Evolutionary conservation across 2,329 filamentous ascomycete genomes (phyloP), one percentile per base, ranked within the genome.

Genomic region (Xylariaceae sp.): DNA sequence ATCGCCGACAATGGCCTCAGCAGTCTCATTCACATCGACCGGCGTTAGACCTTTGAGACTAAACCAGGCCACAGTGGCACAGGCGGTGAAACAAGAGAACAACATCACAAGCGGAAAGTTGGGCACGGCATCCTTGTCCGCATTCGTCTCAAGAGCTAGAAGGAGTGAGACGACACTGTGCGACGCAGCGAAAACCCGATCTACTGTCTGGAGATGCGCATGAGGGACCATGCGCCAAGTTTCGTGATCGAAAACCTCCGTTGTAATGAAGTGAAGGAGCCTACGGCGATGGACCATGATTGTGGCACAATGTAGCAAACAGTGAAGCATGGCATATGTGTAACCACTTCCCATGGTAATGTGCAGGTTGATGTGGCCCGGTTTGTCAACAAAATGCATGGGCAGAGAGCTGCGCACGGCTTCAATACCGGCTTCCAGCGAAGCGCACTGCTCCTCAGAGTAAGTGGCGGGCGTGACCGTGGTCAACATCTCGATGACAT

Each of bases 291-390:
- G 83, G 43, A 86, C 81, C 69, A 87, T 86, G 61, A 86, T 82
- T 24, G 81, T 83, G 8, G 83, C 81, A 65, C 82, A 86, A 68
- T 86, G 83, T 17, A 87, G 75, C 19, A 87, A 78, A 54, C 81
- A 85, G 70, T 87, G 84, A 47, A 87, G 78, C 81, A 87, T 84
- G 60, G 84, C 83, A 67, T 84, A 87, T 0, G 82, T 86, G 65
- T 82, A 84, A 53, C 84, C 84, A 40, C 83, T 85, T 31, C 84
- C 84, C 84, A 86, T 86, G 17, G 84, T 86, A 67, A 87, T 85
- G 70, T 87, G 84, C 4, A 86, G 74, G 65, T 80, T 83, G 67
- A 86, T 83, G 71, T 87, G 83, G 34, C 81, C 82, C 0, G 82
- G 80, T 72, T 86, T 86, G 66, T 87, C 84, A 60, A 83, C 76